phyloP scores from a whole-genome alignment of 169 alveolate species.

The Cryptosporidium xiaoi region DNA sequence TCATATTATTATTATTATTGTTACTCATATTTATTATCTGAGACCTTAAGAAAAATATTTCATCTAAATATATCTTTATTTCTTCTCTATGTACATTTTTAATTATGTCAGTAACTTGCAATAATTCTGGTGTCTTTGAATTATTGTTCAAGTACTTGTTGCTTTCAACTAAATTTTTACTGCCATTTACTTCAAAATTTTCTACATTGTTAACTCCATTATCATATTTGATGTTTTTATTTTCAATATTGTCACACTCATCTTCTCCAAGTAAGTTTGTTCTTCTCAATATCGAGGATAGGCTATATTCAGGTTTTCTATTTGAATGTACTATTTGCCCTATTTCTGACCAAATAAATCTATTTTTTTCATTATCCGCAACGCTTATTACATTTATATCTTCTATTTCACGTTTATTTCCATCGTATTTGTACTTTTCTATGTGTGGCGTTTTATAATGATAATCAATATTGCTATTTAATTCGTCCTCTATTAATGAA shows the following conservation, averaged over 20 bases:
- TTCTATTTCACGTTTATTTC: too few relatives aligned
- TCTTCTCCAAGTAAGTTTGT: conserved; percentile 52
- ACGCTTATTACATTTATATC: not conserved
- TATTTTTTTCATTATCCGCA: conserved; percentile 3
- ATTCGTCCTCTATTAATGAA: too few relatives aligned
- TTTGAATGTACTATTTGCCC: conserved; percentile 60
- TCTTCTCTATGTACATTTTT: conserved; percentile 65
- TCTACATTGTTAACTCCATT: not conserved
- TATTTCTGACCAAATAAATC: conserved; percentile 69
- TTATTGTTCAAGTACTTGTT: not conserved
- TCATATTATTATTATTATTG: not conserved
- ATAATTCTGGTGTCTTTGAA: conserved; percentile 21
- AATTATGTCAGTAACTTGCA: conserved; percentile 60
- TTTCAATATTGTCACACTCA: not conserved
- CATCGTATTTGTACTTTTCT: too few relatives aligned
- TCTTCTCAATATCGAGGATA: conserved; percentile 61
- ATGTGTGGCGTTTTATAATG: too few relatives aligned
- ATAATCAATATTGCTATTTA: too few relatives aligned
- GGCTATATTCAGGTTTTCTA: conserved; percentile 51
- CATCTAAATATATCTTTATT: conserved; percentile 56
- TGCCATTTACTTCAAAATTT: not conserved
- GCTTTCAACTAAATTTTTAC: not conserved
- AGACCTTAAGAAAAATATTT: conserved; percentile 50
- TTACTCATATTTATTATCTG: conserved; percentile 28
- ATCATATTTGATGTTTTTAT: not conserved